Percentiles rank a stretch among this genome's conserved stretches.
Evolutionary conservation across 1,284 basidiomycete genomes (phyloP).

Genomic region (Anthracocystis setariae): DNA sequence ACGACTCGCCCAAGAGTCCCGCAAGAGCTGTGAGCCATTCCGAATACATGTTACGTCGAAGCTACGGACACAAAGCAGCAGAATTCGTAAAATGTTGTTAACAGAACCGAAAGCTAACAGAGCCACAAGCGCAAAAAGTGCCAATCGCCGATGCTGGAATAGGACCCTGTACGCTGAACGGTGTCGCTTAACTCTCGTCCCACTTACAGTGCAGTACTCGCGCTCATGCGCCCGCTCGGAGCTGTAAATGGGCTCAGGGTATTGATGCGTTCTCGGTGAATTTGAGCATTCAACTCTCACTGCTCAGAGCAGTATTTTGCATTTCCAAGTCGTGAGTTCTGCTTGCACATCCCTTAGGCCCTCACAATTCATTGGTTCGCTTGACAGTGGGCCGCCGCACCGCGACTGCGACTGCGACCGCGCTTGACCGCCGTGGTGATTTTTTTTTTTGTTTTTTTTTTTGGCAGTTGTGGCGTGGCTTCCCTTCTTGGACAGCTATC

Average conservation of each 20-base stretch:
- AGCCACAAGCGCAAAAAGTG: too few relatives aligned
- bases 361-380: slow-evolving; percentile 17
- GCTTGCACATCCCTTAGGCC: slow-evolving; percentile 1
- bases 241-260: slow-evolving; percentile 31
- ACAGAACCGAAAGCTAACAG: too few relatives aligned
- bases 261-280: slow-evolving; percentile 3
- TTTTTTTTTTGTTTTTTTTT: too few relatives aligned
- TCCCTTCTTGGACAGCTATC: slow-evolving; percentile 29
- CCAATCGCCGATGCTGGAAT: too few relatives aligned
- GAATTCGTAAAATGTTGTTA: too few relatives aligned
- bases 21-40: too few relatives aligned
- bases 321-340: not conserved
- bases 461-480: not conserved
- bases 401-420: not conserved
- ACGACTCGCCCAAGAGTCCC: too few relatives aligned
- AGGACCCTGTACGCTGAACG: slow-evolving; percentile 8
- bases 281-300: not conserved
- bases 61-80: too few relatives aligned
- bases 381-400: slow-evolving; percentile 18
- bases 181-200: slow-evolving; percentile 1
- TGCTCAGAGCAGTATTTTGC: not conserved
- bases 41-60: too few relatives aligned
- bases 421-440: not conserved
- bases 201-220: not conserved
- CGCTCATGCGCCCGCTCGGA: not conserved